phyloP scores from a whole-genome alignment of 768 basidiomycete species.

The Leccinum subgranulosum region DNA sequence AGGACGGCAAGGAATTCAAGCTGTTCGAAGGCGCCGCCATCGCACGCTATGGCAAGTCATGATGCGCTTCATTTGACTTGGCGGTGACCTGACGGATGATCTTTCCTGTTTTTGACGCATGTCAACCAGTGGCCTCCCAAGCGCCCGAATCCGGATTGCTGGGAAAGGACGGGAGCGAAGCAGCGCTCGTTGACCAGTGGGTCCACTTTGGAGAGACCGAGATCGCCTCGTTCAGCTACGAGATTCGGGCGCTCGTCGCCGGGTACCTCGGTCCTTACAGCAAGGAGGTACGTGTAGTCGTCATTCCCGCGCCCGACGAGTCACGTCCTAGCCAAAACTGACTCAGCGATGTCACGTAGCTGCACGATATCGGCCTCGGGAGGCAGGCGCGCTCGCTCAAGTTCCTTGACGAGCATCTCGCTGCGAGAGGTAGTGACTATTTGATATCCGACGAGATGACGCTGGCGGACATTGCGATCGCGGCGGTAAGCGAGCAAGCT shows the following conservation, averaged over 20 bases:
- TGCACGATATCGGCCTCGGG: conserved; percentile 13
- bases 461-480: conserved; percentile 27
- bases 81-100: background rate
- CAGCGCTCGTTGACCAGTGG: conserved; percentile 31
- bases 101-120: background rate
- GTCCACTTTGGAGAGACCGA: conserved; percentile 29
- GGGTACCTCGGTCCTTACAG: conserved; percentile 22
- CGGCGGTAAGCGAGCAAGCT: conserved; percentile 20
- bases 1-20: conserved; percentile 19
- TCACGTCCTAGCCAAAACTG: background rate
- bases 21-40: conserved; percentile 29
- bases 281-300: conserved; percentile 15
- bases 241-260: conserved; percentile 13
- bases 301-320: background rate
- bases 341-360: conserved; percentile 1
- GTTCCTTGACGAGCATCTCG: conserved; percentile 25
- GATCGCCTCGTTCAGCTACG: conserved; percentile 22
- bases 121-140: conserved; percentile 20
- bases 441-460: conserved; percentile 23
- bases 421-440: conserved; percentile 16
- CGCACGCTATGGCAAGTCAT: conserved; percentile 25
- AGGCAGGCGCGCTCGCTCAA: conserved; percentile 23
- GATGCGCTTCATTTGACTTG: background rate
- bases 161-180: conserved; percentile 19
- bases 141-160: conserved; percentile 26